phyloP scores from a whole-genome alignment of 1,139 yeast species.

The Pichia sp. region DNA sequence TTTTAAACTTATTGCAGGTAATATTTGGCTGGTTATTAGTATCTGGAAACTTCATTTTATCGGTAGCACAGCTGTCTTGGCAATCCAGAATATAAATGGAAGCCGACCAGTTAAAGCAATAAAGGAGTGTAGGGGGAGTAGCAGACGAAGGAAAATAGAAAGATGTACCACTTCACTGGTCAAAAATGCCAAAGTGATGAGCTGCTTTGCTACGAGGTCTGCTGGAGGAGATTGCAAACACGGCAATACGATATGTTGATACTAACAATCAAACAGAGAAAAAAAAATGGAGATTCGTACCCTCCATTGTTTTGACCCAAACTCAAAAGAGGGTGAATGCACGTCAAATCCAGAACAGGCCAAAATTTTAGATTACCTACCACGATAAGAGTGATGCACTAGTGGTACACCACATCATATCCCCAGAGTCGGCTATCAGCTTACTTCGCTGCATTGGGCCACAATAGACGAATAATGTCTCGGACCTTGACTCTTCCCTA shows the following conservation, averaged over 20 bases:
- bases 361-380: not conserved
- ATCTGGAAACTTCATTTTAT: not conserved
- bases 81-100: not conserved
- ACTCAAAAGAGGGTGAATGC: not conserved
- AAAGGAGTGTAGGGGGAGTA: not conserved
- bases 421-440: not conserved
- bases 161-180: not conserved
- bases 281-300: not conserved
- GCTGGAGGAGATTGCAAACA: no score
- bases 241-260: no score
- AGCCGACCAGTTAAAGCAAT: not conserved
- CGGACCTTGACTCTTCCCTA: not conserved
- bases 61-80: not conserved
- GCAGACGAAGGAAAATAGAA: not conserved
- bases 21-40: not conserved
- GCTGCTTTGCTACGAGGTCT: not conserved
- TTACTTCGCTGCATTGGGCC: not conserved
- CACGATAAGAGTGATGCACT: not conserved
- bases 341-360: conserved; percentile 6
- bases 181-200: not conserved
- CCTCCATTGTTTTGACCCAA: not conserved
- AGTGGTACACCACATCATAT: not conserved
- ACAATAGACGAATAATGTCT: not conserved
- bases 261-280: not conserved
- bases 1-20: not conserved